Conservation (phyloP, 192 early-diverging fungal species). For the Spizellomyces sp. region DNA sequence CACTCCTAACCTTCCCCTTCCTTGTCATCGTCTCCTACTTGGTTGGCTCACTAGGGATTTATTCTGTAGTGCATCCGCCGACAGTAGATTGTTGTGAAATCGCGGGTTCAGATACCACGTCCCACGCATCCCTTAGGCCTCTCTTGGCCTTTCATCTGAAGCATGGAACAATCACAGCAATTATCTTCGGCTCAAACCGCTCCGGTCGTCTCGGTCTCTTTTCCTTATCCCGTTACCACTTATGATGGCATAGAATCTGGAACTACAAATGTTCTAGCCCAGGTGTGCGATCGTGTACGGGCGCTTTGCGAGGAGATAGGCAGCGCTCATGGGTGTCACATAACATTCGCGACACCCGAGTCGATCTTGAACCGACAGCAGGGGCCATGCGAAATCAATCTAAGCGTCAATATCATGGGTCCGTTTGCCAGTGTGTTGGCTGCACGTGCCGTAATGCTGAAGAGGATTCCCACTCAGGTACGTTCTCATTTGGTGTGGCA, state of each 20-base stretch:
- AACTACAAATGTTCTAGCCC: conserved; percentile 1
- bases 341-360: conserved; percentile 27
- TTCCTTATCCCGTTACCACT: conserved; percentile 22
- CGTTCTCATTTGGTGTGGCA: background rate
- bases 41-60: too few species aligned
- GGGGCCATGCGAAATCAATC: conserved; percentile 30
- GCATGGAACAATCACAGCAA: background rate
- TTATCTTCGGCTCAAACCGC: background rate
- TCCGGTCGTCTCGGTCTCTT: conserved; percentile 16
- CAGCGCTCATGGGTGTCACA: conserved; percentile 15
- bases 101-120: too few species aligned
- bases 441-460: conserved; percentile 31
- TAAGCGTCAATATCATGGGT: conserved; percentile 37
- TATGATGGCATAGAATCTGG: background rate
- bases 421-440: conserved; percentile 18
- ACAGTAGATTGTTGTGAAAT: too few species aligned
- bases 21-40: too few species aligned
- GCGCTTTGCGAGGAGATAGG: conserved; percentile 20
- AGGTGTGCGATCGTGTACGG: conserved; percentile 15
- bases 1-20: too few species aligned
- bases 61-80: too few species aligned
- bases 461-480: conserved; percentile 44
- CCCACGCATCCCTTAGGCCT: too few species aligned
- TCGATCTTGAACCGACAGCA: conserved; percentile 19
- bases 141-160: too few species aligned